Evolutionary conservation across 2,329 filamentous ascomycete genomes (phyloP).

Genomic region (Hypomyces perniciosus): DNA sequence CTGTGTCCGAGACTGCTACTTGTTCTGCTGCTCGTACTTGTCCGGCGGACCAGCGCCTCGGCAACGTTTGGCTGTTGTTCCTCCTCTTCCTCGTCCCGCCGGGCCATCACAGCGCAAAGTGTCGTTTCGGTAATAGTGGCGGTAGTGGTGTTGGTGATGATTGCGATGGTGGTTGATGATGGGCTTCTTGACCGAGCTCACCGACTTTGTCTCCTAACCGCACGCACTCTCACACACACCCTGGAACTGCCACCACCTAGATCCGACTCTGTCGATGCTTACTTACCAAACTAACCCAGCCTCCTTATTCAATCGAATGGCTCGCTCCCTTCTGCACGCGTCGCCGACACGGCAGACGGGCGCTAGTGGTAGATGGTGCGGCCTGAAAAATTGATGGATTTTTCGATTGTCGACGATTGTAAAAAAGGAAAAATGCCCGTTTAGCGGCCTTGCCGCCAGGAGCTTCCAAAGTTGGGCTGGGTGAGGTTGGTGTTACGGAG

Average conservation of each 20-base stretch:
- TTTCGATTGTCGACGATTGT: slow-evolving; percentile 1
- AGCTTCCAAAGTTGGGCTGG: slow-evolving; percentile 1
- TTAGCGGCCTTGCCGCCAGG: background rate
- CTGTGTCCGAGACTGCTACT: slow-evolving; percentile 10
- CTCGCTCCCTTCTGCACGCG: slow-evolving; percentile 8
- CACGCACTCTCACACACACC: background rate
- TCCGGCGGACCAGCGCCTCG: slow-evolving; percentile 15
- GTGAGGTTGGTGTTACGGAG: background rate
- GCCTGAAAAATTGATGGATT: slow-evolving; percentile 2
- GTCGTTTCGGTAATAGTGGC: background rate
- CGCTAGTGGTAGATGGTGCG: slow-evolving; percentile 1
- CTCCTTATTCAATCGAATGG: no score
- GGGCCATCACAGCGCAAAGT: slow-evolving; percentile 2
- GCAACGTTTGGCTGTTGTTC: slow-evolving; percentile 3
- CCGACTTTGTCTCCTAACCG: slow-evolving; percentile 6
- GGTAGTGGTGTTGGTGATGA: background rate
- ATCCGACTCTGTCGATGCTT: no score
- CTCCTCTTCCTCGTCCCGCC: slow-evolving; percentile 9
- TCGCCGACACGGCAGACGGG: slow-evolving; percentile 11
- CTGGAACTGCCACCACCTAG: no score
- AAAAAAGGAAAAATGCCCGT: slow-evolving; percentile 1
- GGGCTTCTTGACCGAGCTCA: background rate
- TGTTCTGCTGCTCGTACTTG: slow-evolving; percentile 13
- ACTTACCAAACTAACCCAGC: no score
- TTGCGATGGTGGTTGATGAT: background rate